Percentiles rank a stretch among this genome's conserved stretches.
Conservation (phyloP, 2,329 filamentous ascomycete species). For the Dothideomycetes sp. region DNA sequence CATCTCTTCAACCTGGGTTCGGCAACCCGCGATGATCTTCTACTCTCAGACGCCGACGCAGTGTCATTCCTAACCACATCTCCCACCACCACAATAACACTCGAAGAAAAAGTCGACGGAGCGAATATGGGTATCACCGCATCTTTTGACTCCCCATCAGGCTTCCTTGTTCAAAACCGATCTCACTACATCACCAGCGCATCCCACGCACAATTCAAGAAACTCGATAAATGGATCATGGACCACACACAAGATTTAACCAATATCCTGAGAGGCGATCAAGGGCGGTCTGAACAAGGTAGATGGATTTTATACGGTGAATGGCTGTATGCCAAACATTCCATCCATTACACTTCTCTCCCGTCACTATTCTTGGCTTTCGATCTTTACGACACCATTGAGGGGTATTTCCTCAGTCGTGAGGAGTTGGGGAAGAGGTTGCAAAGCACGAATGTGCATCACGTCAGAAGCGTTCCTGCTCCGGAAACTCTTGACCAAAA, state of each 20-base stretch:
- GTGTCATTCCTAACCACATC: slow-evolving; percentile 1
- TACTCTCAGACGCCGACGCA: slow-evolving; percentile 2
- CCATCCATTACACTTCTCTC: slow-evolving; percentile 10
- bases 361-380: slow-evolving; percentile 14
- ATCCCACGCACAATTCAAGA: slow-evolving; percentile 11
- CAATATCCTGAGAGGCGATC: background rate
- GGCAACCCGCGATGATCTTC: slow-evolving; percentile 10
- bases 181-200: slow-evolving; percentile 10
- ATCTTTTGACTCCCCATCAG: background rate
- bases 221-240: slow-evolving; percentile 11
- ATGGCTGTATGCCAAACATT: slow-evolving; percentile 14
- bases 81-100: background rate
- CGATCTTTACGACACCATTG: slow-evolving; percentile 12
- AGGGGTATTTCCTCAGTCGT: slow-evolving; percentile 5
- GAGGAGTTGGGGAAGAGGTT: slow-evolving; percentile 1
- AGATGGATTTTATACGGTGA: slow-evolving; percentile 15
- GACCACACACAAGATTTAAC: slow-evolving; percentile 4
- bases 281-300: background rate
- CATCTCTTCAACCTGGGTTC: slow-evolving; percentile 14
- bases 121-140: slow-evolving; percentile 14
- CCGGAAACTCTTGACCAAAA: background rate
- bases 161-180: slow-evolving; percentile 13
- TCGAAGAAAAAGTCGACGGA: slow-evolving; percentile 16
- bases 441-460: slow-evolving; percentile 6
- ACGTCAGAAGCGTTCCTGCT: background rate